Evolutionary conservation across 129 eudicot genomes (phyloP).

Genomic region (Pseudognaphalium luteoalbum): DNA sequence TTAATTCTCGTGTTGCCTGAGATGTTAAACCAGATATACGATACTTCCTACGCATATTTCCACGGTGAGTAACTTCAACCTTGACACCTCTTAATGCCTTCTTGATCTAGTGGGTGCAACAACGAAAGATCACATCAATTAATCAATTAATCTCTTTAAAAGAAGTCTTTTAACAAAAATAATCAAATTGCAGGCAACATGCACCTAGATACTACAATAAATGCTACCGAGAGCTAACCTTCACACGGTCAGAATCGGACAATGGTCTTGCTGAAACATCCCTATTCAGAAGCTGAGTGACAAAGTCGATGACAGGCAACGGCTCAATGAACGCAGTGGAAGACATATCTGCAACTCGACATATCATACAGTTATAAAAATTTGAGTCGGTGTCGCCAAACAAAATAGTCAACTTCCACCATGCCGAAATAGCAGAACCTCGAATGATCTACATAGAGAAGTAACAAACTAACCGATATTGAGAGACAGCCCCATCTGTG

Average conservation of each 20-base stretch:
- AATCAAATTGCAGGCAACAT: not conserved
- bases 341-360: conserved; percentile 79
- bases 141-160: not conserved
- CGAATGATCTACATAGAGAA: not conserved
- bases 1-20: conserved; percentile 91
- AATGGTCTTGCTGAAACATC: conserved; percentile 80
- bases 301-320: conserved; percentile 85
- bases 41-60: conserved; percentile 89
- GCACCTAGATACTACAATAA: not conserved
- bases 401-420: not conserved
- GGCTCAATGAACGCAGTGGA: conserved; percentile 98
- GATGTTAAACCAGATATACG: conserved; percentile 91
- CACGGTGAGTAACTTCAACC: conserved; percentile 98
- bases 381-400: not conserved
- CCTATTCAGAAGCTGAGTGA: conserved; percentile 67
- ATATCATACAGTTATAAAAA: not conserved
- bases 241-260: conserved; percentile 91
- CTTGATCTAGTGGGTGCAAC: conserved; percentile 55
- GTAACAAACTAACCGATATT: conserved; percentile 60
- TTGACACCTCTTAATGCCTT: conserved; percentile 94
- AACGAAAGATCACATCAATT: not conserved
- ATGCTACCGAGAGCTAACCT: conserved; percentile 41
- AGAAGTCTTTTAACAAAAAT: not conserved
- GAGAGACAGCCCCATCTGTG: conserved; percentile 93
- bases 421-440: not conserved